Percentiles rank a stretch among this genome's conserved stretches.
phyloP scores from a whole-genome alignment of 305 asterid species.

The Plantago coronopus region DNA sequence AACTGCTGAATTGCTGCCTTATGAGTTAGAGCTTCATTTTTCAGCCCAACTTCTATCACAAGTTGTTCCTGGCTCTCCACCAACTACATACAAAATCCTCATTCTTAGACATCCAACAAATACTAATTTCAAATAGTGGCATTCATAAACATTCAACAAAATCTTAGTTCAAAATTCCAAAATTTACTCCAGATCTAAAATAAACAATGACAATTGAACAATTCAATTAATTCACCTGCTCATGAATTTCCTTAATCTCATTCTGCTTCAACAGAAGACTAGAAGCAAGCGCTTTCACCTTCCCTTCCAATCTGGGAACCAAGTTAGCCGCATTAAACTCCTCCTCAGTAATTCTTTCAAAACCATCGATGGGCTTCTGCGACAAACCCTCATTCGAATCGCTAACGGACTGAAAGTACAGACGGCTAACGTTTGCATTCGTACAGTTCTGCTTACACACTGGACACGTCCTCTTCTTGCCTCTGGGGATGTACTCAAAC shows the following conservation, averaged over 20 bases:
- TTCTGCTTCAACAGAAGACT: conserved; percentile 59
- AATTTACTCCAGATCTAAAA: not conserved
- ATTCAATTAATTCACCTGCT: conserved; percentile 37
- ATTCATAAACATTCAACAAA: too few species aligned
- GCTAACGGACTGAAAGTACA: conserved; percentile 80
- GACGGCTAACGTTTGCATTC: conserved; percentile 56
- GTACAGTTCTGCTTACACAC: conserved; percentile 88
- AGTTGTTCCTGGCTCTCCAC: conserved; percentile 47
- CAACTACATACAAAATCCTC: too few species aligned
- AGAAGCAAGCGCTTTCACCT: conserved; percentile 53
- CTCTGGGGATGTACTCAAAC: conserved; percentile 84
- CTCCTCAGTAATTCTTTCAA: conserved; percentile 42
- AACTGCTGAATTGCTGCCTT: conserved; percentile 42
- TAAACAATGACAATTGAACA: not conserved
- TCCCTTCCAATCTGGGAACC: conserved; percentile 72
- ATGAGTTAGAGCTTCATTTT: conserved; percentile 55
- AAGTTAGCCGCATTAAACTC: conserved; percentile 58
- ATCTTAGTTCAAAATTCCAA: not conserved
- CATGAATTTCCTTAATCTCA: conserved; percentile 45
- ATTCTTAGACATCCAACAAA: too few species aligned
- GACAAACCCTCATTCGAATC: conserved; percentile 54
- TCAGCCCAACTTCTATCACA: conserved; percentile 50
- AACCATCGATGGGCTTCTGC: conserved; percentile 37
- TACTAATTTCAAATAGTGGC: too few species aligned
- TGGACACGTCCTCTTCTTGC: conserved; percentile 86